A percentile compares a stretch with the other conserved stretches of the same genome.
phyloP scores from a whole-genome alignment of 75 land plant genomes.

The Picea sitchensis region DNA sequence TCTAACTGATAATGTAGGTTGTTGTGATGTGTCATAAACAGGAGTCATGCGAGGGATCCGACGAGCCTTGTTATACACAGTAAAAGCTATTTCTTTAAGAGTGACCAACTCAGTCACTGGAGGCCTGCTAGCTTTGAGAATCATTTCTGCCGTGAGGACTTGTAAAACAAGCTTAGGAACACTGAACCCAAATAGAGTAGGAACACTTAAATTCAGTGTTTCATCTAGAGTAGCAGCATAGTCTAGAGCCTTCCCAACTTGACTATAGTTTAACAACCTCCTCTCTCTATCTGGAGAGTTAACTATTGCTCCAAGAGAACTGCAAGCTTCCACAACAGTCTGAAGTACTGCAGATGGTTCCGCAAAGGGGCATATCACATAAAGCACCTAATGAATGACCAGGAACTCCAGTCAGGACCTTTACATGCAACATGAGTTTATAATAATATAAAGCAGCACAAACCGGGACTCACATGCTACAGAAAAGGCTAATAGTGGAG shows the following conservation, averaged over 20 bases:
- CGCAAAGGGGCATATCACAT: conserved; percentile 89
- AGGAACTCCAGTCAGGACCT: neutral
- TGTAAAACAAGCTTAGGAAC: conserved; percentile 80
- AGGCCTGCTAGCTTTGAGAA: conserved; percentile 67
- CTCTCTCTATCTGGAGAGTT: conserved; percentile 52
- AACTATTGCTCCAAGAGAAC: conserved; percentile 62
- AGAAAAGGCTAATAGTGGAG: neutral
- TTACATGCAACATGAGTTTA: neutral
- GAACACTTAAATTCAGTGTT: conserved; percentile 36
- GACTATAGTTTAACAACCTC: conserved; percentile 34
- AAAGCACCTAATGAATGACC: conserved; percentile 60
- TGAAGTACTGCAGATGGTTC: conserved; percentile 69
- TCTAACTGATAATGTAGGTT: conserved; percentile 35
- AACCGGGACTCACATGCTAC: neutral
- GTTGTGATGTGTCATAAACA: conserved; percentile 24
- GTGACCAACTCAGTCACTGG: conserved; percentile 41
- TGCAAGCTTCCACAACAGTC: conserved; percentile 73
- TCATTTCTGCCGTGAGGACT: conserved; percentile 74
- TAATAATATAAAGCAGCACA: neutral
- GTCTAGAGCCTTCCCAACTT: conserved; percentile 47
- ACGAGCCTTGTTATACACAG: conserved; percentile 88
- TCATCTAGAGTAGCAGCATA: conserved; percentile 55
- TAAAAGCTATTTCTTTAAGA: conserved; percentile 89
- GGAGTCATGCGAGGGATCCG: conserved; percentile 49
- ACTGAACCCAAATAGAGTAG: conserved; percentile 66